Evolutionary conservation across 2,329 filamentous ascomycete genomes (phyloP), one percentile per base, ranked within the genome.

Genomic region (Talaromyces marneffei): DNA sequence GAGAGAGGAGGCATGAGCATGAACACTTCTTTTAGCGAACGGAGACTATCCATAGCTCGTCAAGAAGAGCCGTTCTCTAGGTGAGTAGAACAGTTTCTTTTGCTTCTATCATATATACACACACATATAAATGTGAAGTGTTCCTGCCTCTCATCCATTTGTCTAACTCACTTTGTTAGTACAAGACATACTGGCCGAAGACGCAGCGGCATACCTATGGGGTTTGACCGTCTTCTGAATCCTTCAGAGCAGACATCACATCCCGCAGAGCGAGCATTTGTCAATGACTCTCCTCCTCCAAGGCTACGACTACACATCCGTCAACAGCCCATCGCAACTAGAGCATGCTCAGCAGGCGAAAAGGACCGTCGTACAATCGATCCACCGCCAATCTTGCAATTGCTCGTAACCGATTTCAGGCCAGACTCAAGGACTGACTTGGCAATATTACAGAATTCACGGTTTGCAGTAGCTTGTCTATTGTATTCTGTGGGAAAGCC

Each of bases 291-390:
- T 23, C 16, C 68, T 25, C 14, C 52, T n/a, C 25, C 35, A 57
- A 65, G 77, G 9, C 76, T 75, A 63, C 71, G 71, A 39, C 71
- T 80, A 7, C 73, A 75, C 46, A 73, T 80, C 29, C 74, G 78
- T 46, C 78, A 81, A 64, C 78, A 81, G 48, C 78, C 78, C 33
- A 67, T 76, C 27, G 77, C 76, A 20, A 78, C 77, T 44, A 74
- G 78, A 61, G 78, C 78, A 33, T 79, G 77, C 66, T 78, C 77
- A 16, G 75, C 77, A 35, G 77, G 78, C 37, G 78, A 80, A 58
- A 72, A 78, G 63, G 78, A 79, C 60, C 73, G 78, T 56, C 76
- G 78, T 50, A 72, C 77, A 4, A 72, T 81, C 31, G 78, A 80
- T 62, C 79, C 79, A 16, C 76, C 78, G 20, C 78, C 78, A 18